Percentiles rank a stretch among this genome's conserved stretches.
Evolutionary conservation across 2,329 filamentous ascomycete species (phyloP).

Genomic region (Hymenoscyphus linearis): DNA sequence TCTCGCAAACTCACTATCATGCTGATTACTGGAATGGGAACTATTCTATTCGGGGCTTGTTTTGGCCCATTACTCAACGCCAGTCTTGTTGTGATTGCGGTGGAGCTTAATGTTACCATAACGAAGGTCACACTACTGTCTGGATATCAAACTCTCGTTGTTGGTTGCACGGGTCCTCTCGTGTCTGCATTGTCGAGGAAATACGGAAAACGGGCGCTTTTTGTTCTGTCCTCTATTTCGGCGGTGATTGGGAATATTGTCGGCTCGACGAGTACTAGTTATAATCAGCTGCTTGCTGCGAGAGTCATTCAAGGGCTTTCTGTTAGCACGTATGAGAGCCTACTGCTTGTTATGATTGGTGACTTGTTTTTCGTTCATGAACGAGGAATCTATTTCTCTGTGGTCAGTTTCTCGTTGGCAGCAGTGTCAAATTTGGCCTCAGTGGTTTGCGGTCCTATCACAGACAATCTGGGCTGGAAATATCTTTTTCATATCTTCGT

Average conservation of each 20-base stretch:
- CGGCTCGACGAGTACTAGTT: conserved; percentile 14
- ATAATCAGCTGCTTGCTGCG: conserved; percentile 19
- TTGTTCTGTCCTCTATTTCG: conserved; percentile 15
- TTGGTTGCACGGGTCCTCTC: conserved; percentile 19
- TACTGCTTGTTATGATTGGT: conserved; percentile 33
- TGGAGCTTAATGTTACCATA: conserved; percentile 16
- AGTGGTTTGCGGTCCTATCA: conserved; percentile 39
- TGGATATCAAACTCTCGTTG: conserved; percentile 23
- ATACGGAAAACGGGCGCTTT: conserved; percentile 20
- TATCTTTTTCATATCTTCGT: conserved; percentile 33
- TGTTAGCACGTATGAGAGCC: conserved; percentile 26
- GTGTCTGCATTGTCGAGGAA: conserved; percentile 20
- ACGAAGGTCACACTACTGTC: conserved; percentile 20
- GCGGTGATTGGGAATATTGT: conserved; percentile 20
- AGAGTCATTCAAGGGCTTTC: conserved; percentile 23
- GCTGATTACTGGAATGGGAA: conserved; percentile 35
- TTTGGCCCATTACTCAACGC: conserved; percentile 18
- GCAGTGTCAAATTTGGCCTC: conserved; percentile 37
- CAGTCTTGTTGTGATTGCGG: conserved; percentile 14
- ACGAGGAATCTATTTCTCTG: conserved; percentile 38
- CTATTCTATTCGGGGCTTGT: conserved; percentile 32
- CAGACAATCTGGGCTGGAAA: conserved; percentile 35
- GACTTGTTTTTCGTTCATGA: conserved; percentile 42
- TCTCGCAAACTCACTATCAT: conserved; percentile 39
- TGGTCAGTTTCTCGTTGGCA: conserved; percentile 36